Base-by-base conservation (phyloP, 148 eudicot genomes). In the Rhododendron kiyosumense region DNA sequence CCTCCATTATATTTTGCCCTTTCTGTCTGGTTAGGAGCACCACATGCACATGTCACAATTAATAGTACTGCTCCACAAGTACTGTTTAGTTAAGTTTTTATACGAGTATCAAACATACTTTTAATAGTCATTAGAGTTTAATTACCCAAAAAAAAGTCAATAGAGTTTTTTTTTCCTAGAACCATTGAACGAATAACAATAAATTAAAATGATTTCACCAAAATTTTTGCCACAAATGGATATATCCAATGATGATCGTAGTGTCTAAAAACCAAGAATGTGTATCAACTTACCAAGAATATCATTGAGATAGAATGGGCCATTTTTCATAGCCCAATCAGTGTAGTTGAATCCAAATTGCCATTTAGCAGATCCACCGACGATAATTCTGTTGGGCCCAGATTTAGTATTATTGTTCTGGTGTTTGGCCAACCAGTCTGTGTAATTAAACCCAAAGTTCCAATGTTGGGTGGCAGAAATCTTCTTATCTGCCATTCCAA, bases 241-340 rank as follows among this genome's bases (percentile, higher is more conserved):
- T n/a, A 3, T 26, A 26, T 65, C 14, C 4, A 10, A 7, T 2
- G 32, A n/a, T 65, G 14, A 26, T 63, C 1, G 14, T n/a, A 10
- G 14, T 14, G 7, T 71, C 36, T 71, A 30, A 71, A 2, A 71
- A 30, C 4, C 14, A 71, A 30, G 41, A 30, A 18, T 13, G 2
- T 46, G 63, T 38, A 45, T 48, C 17, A 2, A 22, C 38, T 52
- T 91, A 92, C 93, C 93, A 6, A 92, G 85, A 78, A 86, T 82
- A 28, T 92, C 94, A 54, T 91, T 89, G 61, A 92, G 83, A 88
- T 88, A 92, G 65, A 88, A 89, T 1, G 94, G 92, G 46, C 88
- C 90, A 17, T 65, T 88, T 74, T 92, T 89, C 32, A 91, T 65
- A 77, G 94, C 91, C 94, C 94, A 92, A 6, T 89, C 91, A 43